Conservation (phyloP, 2,329 filamentous ascomycete species). For the Trichoderma endophyticum region DNA sequence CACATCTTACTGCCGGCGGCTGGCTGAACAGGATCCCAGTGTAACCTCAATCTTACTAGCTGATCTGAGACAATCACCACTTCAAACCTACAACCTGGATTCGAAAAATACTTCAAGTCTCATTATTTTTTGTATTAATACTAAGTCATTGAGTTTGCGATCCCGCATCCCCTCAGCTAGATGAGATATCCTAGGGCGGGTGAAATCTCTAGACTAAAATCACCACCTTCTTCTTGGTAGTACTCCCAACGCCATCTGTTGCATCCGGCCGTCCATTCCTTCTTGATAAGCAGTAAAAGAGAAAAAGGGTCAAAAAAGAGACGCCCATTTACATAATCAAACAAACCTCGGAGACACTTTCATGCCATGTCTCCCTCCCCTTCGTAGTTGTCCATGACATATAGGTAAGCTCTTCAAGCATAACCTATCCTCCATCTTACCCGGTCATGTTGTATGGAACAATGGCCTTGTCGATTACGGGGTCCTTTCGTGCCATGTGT, state of each 20-base stretch:
- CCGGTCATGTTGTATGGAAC: constrained; percentile 53
- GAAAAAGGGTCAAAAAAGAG: not conserved
- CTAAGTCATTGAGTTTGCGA: not conserved
- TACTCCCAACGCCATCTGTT: constrained; percentile 18
- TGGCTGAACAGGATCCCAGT: not conserved
- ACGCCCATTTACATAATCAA: not conserved
- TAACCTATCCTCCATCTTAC: constrained; percentile 21
- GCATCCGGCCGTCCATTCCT: not conserved
- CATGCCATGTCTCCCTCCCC: not conserved
- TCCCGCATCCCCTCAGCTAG: not conserved
- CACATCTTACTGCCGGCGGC: not conserved
- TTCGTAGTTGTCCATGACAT: not conserved
- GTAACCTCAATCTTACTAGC: not conserved
- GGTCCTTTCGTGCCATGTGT: constrained; percentile 50
- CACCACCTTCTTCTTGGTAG: constrained; percentile 7
- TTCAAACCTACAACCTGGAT: not conserved
- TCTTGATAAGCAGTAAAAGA: not conserved
- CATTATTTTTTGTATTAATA: not conserved
- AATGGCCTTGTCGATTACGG: constrained; percentile 62
- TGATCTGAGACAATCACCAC: not conserved
- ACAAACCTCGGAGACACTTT: not conserved
- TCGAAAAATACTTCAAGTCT: not conserved
- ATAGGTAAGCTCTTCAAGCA: not conserved
- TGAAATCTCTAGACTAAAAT: not conserved
- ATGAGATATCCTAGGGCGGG: not conserved